Percentiles rank a stretch among this genome's conserved stretches.
phyloP scores from a whole-genome alignment of 768 basidiomycete genomes.

The Grammothele lineata region DNA sequence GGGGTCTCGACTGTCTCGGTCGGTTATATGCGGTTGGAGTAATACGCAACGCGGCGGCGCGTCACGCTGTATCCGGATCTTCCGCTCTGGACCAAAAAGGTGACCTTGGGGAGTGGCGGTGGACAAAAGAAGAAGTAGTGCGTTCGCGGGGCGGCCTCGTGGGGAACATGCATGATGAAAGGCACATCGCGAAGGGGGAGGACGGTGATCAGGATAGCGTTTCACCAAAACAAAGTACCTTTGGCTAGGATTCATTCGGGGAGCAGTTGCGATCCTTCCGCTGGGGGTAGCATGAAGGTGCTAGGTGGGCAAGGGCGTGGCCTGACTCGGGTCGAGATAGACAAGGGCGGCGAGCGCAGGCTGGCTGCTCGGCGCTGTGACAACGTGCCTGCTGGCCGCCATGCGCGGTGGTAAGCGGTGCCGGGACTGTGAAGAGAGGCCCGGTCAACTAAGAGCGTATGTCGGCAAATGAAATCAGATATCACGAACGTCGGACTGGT shows the following conservation, averaged over 20 bases:
- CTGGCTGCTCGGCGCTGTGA: not conserved
- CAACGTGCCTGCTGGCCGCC: conserved; percentile 14
- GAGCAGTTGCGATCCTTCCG: not conserved
- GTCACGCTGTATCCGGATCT: conserved; percentile 10
- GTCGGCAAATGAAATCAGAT: not conserved
- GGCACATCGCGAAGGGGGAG: conserved; percentile 3
- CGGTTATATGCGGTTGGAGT: conserved; percentile 19
- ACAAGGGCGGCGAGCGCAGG: not conserved
- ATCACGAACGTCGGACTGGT: not conserved
- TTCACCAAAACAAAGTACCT: no score
- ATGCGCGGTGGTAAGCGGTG: conserved; percentile 13
- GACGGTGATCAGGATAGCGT: conserved; percentile 11
- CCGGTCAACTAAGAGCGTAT: not conserved
- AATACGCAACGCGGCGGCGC: conserved; percentile 14
- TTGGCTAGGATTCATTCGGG: not conserved
- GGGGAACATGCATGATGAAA: conserved; percentile 12
- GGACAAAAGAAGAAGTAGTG: conserved; percentile 11
- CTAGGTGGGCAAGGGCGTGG: not conserved
- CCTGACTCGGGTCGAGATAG: not conserved
- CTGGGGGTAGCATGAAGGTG: not conserved
- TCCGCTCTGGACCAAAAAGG: conserved; percentile 8
- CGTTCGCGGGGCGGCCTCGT: conserved; percentile 15
- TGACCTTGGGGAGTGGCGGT: no score
- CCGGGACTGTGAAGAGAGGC: conserved; percentile 12
- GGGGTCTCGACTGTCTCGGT: conserved; percentile 2